Percentiles rank a stretch among this genome's conserved stretches.
Evolutionary conservation across 306 rosid genomes (phyloP).

Genomic region (Morella rubra): DNA sequence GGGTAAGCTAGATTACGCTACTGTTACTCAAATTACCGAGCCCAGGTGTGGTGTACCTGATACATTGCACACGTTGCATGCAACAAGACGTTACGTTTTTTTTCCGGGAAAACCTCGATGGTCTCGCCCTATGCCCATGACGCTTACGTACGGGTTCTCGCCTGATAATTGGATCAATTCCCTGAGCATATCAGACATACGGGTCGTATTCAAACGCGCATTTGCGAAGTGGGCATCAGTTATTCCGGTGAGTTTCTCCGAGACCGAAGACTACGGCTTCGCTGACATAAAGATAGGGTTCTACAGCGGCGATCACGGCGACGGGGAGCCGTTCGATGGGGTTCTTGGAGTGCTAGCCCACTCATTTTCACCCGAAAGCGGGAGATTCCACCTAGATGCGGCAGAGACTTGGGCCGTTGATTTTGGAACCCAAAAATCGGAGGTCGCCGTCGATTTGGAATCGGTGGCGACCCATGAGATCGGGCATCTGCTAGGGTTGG

Average conservation of each 20-base stretch:
- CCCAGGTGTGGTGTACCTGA: conserved; percentile 67
- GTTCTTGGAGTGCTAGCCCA: conserved; percentile 78
- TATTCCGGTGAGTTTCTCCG: conserved; percentile 63
- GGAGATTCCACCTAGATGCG: conserved; percentile 78
- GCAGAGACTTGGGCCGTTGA: conserved; percentile 84
- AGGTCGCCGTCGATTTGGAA: conserved; percentile 74
- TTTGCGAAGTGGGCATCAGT: conserved; percentile 65
- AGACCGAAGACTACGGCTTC: conserved; percentile 42
- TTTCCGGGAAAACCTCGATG: conserved; percentile 79
- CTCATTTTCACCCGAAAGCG: conserved; percentile 76
- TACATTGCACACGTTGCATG: conserved; percentile 23
- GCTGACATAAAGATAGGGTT: conserved; percentile 73
- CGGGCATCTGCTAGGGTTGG: conserved; percentile 81
- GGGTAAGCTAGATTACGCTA: conserved; percentile 48
- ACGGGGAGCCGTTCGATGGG: conserved; percentile 83
- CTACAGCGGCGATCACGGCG: conserved; percentile 75
- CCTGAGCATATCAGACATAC: conserved; percentile 45
- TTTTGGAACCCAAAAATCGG: conserved; percentile 43
- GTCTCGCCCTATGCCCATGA: conserved; percentile 60
- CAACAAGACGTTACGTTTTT: conserved; percentile 39
- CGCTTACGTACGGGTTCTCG: conserved; percentile 62
- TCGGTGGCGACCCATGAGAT: conserved; percentile 87
- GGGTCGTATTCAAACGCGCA: conserved; percentile 40
- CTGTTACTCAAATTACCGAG: conserved; percentile 38
- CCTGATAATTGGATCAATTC: conserved; percentile 33